These are phyloP conservation scores for Sporisorium sorghi DNA, from an alignment of 1,284 basidiomycete genomes.

Conservation along the genomic window DNA sequence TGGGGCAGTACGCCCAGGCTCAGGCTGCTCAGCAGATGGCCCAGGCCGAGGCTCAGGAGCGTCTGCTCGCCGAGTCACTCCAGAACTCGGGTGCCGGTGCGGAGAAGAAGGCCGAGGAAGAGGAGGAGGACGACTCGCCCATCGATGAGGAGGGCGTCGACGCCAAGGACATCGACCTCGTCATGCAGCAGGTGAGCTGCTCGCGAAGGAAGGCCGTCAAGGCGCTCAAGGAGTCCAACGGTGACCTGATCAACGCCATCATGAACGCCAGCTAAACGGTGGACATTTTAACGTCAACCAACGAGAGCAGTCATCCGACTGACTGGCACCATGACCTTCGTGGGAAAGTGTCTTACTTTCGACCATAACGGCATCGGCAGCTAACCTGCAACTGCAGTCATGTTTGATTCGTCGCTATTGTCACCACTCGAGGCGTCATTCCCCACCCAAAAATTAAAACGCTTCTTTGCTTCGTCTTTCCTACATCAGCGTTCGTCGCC, in stretches of 20 bases:
- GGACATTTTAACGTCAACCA: background rate
- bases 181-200: slow-evolving; percentile 79
- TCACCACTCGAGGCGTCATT: background rate
- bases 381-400: background rate
- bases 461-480: slow-evolving; percentile 3
- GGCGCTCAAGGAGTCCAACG: slow-evolving; percentile 68
- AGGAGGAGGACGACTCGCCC: slow-evolving; percentile 67
- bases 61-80: slow-evolving; percentile 73
- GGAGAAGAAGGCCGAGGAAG: slow-evolving; percentile 60
- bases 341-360: background rate
- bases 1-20: slow-evolving; percentile 84
- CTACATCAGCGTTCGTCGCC: too few species aligned
- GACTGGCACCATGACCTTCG: background rate
- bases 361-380: too few species aligned
- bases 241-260: slow-evolving; percentile 69
- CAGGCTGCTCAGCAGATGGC: slow-evolving; percentile 86
- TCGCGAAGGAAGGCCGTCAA: slow-evolving; percentile 69
- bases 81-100: slow-evolving; percentile 46
- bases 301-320: background rate
- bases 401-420: background rate
- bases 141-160: slow-evolving; percentile 75
- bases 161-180: slow-evolving; percentile 90
- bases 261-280: slow-evolving; percentile 61
- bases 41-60: slow-evolving; percentile 73
- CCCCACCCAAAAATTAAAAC: slow-evolving; percentile 2